Percentiles rank a stretch among this genome's conserved stretches.
Conservation (phyloP, 1,139 yeast species). For the Kazachstania sp. region DNA sequence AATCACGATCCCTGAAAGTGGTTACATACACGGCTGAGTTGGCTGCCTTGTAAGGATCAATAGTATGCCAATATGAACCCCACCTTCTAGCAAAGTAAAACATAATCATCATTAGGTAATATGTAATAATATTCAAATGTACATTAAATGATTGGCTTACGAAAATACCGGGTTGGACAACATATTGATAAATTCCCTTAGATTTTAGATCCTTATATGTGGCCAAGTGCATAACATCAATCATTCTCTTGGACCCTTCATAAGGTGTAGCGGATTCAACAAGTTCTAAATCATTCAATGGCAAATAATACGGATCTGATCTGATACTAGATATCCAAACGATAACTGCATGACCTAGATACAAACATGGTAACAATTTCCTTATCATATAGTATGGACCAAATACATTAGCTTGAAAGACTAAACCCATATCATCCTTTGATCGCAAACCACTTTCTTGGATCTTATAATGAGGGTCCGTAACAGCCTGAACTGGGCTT, state of each 20-base stretch:
- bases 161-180: conserved; percentile 95
- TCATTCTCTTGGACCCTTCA: conserved; percentile 83
- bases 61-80: conserved; percentile 83
- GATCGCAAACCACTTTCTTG: conserved; percentile 70
- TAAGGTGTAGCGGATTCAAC: conserved; percentile 58
- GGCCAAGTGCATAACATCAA: conserved; percentile 74
- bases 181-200: conserved; percentile 55
- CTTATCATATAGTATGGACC: conserved; percentile 83
- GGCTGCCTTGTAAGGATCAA: conserved; percentile 82
- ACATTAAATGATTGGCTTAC: conserved; percentile 72
- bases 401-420: conserved; percentile 90
- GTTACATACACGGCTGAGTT: conserved; percentile 68
- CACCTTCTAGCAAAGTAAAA: conserved; percentile 74
- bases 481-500: conserved; percentile 69
- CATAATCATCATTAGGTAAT: conserved; percentile 72
- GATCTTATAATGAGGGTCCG: conserved; percentile 73
- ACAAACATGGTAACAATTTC: conserved; percentile 45
- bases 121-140: conserved; percentile 65
- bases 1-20: conserved; percentile 36
- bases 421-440: conserved; percentile 64
- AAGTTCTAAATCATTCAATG: conserved; percentile 70
- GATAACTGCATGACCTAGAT: conserved; percentile 51
- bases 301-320: conserved; percentile 61
- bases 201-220: conserved; percentile 45
- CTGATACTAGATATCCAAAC: conserved; percentile 85